phyloP scores from a whole-genome alignment of 1,139 yeast species.

The Lodderomyces parapsilosis region DNA sequence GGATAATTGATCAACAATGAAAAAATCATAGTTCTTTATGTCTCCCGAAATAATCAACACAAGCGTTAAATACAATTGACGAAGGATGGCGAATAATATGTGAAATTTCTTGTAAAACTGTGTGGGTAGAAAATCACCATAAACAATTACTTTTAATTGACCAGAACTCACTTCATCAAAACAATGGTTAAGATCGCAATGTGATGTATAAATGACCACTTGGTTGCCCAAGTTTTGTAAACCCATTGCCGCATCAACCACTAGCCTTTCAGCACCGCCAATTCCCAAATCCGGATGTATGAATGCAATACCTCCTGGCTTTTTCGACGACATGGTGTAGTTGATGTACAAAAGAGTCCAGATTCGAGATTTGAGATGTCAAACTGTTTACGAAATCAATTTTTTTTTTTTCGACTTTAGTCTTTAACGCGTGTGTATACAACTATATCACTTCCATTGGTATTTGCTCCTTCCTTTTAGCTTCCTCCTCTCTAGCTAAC shows the following conservation, averaged over 20 bases:
- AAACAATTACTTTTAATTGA: conserved; percentile 60
- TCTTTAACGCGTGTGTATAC: neutral
- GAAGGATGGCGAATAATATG: conserved; percentile 76
- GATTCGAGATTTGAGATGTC: neutral
- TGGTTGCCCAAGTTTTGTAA: conserved; percentile 67
- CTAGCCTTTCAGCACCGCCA: conserved; percentile 94
- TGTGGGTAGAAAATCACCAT: conserved; percentile 84
- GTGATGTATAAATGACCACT: conserved; percentile 78
- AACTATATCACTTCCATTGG: neutral
- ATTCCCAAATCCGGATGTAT: conserved; percentile 96
- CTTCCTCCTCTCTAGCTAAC: conserved; percentile 34
- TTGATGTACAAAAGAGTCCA: no score
- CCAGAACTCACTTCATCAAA: conserved; percentile 79
- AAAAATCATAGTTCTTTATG: conserved; percentile 58
- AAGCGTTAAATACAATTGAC: conserved; percentile 72
- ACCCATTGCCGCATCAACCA: conserved; percentile 93
- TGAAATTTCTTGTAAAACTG: conserved; percentile 62
- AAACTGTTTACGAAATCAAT: neutral
- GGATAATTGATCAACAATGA: conserved; percentile 85
- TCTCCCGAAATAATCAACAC: conserved; percentile 50
- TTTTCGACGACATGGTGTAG: conserved; percentile 3
- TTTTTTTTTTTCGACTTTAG: neutral
- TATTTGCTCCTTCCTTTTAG: conserved; percentile 1
- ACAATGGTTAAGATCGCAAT: conserved; percentile 82
- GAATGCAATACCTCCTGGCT: conserved; percentile 57